Base-by-base conservation (phyloP, 2,329 filamentous ascomycete species). In the Drechslerella dactyloides region DNA sequence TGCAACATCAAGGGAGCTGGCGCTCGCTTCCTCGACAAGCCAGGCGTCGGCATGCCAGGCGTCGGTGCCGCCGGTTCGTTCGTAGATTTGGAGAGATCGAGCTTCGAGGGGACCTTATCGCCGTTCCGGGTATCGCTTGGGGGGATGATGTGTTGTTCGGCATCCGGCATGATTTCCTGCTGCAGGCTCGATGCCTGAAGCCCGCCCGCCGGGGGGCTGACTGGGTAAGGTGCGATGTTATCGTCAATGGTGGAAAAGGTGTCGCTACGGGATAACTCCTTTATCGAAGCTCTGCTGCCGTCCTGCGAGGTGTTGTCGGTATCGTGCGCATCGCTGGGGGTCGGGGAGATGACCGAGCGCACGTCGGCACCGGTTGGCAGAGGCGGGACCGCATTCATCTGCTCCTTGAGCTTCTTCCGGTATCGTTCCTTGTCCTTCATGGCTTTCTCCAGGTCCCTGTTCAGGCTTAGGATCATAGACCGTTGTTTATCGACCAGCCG, bases 381-480 rank as follows among this genome's bases (percentile, higher is more conserved):
- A 10, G 79, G 78, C 42, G 81, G 81, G 23, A 82, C 79, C 66
- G 84, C 81, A 30, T 81, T 81, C 74, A 86, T 80, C 69, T 86
- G 79, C 52, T 97, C 93, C 80, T 96, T 96, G 48, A 96, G 79
- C 80, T 94, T 96, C 79, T 89, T 93, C 76, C 90, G 87, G 78
- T 97, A 97, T 76, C 89, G 89, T 75, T 97, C 93, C 80, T 97
- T 97, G 76, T 97, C 94, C 78, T 96, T 96, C 74, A 96, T 80
- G 0, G 93, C 88, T 58, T 90, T 87, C 80, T 97, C 93, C 11
- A 99, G 82, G 78, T 99, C 94, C 79, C 94, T 96, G 78, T 97
- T 97, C 74, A 99, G 83, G 6, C 93, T 93, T 19, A 96, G 81
- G 61, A 99, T 92, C 87, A 99, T 93, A 15, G 91, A 87, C 73